Base-by-base conservation (phyloP, 75 land plant species). In the Pinus tabuliformis region DNA sequence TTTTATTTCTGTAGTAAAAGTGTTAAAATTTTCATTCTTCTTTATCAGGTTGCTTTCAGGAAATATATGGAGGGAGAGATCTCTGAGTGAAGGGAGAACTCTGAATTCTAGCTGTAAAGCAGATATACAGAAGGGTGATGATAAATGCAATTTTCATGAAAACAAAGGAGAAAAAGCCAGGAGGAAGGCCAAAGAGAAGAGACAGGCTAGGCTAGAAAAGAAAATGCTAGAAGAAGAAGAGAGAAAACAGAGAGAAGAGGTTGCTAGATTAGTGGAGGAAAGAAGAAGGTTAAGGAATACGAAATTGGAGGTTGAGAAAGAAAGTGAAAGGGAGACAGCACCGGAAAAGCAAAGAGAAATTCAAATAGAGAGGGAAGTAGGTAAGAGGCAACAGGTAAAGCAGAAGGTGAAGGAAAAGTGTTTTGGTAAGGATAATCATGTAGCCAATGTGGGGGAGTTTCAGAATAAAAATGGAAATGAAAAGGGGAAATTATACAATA, bases 151-250 rank as follows among this genome's bases (percentile, higher is more conserved):
- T 30, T 52, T 56, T 36, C 59, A 73, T 62, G 80, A 56, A 49
- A 82, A 63, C 39, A 77, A 78, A 73, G 76, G 79, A 4, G 83
- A 81, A 56, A 85, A 78, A 62, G 85, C 86, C 37, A 70, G 84
- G 24, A 73, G 84, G 26, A 95, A 86, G 77, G 98, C 98, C 36
- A 92, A 95, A 66, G 98, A 95, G 88, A 93, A 88, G 85, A 84
- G 98, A 74, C 98, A 86, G 58, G 98, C 98, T 58, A 86, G 94
- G 65, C 57, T 95, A 76, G 98, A 93, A 64, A 93, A 81, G 78
- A 96, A 95, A 81, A 86, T 89, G 74, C 72, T 89, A 81, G 98
- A 95, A 70, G 98, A 90, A 59, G 98, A 95, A 75, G 98, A 95
- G 78, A 88, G 94, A 58, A 91, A 91, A 74, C 96, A 95, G 71